Evolutionary conservation across 371 early-diverging fungal species (phyloP).

Genomic region (Syncephalastrum monosporum): DNA sequence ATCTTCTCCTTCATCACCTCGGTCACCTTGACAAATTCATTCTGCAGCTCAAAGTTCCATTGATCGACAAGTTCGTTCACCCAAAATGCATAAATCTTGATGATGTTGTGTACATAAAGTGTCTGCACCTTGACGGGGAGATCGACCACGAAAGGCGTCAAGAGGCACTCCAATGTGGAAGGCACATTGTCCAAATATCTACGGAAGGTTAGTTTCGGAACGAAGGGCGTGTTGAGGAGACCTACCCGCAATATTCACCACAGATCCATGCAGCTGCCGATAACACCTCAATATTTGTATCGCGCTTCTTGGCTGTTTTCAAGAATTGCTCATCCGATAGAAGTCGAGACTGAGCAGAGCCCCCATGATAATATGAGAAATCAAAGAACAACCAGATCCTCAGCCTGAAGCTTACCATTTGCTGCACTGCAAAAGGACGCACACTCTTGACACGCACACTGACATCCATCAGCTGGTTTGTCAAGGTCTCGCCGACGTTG

Average conservation of each 20-base stretch:
- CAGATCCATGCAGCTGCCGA: conserved; percentile 89
- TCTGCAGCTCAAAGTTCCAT: conserved; percentile 54
- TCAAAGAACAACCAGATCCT: too few species aligned
- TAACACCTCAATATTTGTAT: conserved; percentile 74
- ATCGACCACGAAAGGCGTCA: conserved; percentile 52
- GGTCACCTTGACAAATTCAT: conserved; percentile 50
- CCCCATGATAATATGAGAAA: neutral
- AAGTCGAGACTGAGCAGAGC: conserved; percentile 46
- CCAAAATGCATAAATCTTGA: conserved; percentile 77
- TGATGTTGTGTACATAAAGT: conserved; percentile 69
- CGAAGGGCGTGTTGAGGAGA: neutral
- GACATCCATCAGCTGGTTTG: conserved; percentile 84
- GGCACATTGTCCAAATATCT: conserved; percentile 48
- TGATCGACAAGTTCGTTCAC: conserved; percentile 55
- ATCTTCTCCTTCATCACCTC: conserved; percentile 54
- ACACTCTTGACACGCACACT: conserved; percentile 87
- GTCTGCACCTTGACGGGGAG: conserved; percentile 67
- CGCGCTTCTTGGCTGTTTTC: conserved; percentile 58
- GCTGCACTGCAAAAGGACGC: conserved; percentile 70
- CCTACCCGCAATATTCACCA: conserved; percentile 80
- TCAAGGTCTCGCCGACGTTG: conserved; percentile 67
- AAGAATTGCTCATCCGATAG: conserved; percentile 62
- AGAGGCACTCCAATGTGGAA: conserved; percentile 55
- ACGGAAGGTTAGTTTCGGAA: neutral
- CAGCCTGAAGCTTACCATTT: conserved; percentile 57